Conservation (phyloP, 2,329 filamentous ascomycete genomes). For the Penicillium sp. region DNA sequence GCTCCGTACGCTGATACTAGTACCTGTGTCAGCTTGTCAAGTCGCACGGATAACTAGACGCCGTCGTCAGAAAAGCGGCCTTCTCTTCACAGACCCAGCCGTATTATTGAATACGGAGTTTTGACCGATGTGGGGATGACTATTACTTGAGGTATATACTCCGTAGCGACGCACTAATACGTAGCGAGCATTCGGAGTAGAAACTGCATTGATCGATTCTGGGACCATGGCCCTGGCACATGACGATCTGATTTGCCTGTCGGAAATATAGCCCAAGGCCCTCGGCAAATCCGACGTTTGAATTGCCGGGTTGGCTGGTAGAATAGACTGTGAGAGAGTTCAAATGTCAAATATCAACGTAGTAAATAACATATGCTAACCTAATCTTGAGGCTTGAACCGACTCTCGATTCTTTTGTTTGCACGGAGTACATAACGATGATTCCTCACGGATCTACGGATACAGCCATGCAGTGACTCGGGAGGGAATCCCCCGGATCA, state of each 20-base stretch:
- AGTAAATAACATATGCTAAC: too few species aligned
- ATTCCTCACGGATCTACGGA: background rate
- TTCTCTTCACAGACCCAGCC: background rate
- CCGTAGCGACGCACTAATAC: background rate
- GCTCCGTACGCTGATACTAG: background rate
- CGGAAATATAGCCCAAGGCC: background rate
- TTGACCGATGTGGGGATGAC: conserved; percentile 3
- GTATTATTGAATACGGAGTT: background rate
- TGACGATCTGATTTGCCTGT: conserved; percentile 4
- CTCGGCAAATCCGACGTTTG: background rate
- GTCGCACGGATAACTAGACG: background rate
- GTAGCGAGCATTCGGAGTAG: background rate
- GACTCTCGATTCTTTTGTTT: background rate
- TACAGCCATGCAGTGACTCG: conserved; percentile 1
- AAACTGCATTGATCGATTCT: background rate
- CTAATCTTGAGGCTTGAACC: too few species aligned
- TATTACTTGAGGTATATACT: background rate
- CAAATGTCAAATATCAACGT: too few species aligned
- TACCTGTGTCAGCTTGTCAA: too few species aligned
- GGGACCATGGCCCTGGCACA: background rate
- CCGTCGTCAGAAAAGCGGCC: background rate
- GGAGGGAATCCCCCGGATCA: conserved; percentile 8
- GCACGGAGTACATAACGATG: background rate
- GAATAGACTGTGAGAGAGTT: too few species aligned
- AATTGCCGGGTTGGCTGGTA: background rate